Base-by-base conservation (phyloP, 2,329 filamentous ascomycete species). In the Fusarium sp. region DNA sequence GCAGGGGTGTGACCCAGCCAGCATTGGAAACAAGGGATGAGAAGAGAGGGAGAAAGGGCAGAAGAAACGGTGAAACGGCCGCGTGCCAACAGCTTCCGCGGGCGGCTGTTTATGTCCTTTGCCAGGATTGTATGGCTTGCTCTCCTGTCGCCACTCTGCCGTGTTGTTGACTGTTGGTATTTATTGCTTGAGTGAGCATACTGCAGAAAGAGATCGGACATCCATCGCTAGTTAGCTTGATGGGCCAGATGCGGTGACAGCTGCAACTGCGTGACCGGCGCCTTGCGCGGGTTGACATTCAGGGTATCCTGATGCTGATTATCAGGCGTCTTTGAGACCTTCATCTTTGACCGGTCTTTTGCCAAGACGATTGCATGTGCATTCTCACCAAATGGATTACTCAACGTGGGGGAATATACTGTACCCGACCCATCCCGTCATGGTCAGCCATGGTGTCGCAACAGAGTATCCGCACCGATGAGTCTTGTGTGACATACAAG, bases 51-150 rank as follows among this genome's bases (percentile, higher is more conserved):
- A 35, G 56, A 58, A 20, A 24, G 41, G 22, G 24, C 24, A 29
- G 50, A 70, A 61, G 45, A 61, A 67, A 67, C 48, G 64, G 70
- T 71, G 63, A 73, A 65, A 71, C 62, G 43, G 58, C 43, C 57
- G 59, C 41, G 58, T 66, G 65, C 62, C 62, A 72, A 63, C 64
- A 52, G 60, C 39, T 64, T 50, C 24, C 37, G 35, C 35, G 27
- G 33, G 64, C 41, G 59, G n/a, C 41, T 57, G 52, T 50, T 39
- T 48, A 33, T 63, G 31, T 20, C 56, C 52, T 54, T 29, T 35
- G 37, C 43, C 37, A 27, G 61, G 45, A 33, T 56, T 59, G 35
- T 64, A 56, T 33, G 58, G 18, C 66, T 68, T 50, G 43, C 43
- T 62, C 60, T 64, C 20, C 13, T 27, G 22, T 61, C 14, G 22